Base-by-base conservation (phyloP, 2,329 filamentous ascomycete species). In the Whalleya microplaca region DNA sequence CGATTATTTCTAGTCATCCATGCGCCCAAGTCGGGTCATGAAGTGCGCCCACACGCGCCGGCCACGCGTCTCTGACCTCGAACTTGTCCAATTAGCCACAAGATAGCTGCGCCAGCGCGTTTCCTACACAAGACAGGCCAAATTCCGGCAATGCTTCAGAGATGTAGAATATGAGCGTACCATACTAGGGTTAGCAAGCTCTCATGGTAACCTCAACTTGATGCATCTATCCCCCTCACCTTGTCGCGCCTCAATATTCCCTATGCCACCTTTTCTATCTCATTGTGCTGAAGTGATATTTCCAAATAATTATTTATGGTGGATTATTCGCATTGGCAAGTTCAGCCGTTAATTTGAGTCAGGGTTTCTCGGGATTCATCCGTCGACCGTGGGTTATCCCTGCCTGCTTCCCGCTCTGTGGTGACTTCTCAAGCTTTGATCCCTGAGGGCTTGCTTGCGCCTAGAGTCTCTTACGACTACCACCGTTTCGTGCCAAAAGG, bases 61-160 rank as follows among this genome's bases (percentile, higher is more conserved):
- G 43, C 54, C 56, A 54, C 27, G 52, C 49, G 40, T 52, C 61
- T 58, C 58, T 61, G 51, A 53, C 61, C 63, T 53, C 54, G 61
- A 55, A 56, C 58, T 57, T 41, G 41, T 23, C 52, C 48, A 50
- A 49, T 55, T 41, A 45, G 50, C 60, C 55, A 61, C 58, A 43
- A 49, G 50, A 65, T 69, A 63, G 55, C 59, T 65, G 65, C 64
- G 64, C 58, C 60, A 67, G 66, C 64, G 65, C 54, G n/a, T 51
- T 61, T 58, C 61, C 66, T 59, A 61, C 59, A 59, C 58, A 63
- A 63, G 53, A 54, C 56, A 56, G 43, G 45, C 58, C 50, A 59
- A 52, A 61, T 63, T 68, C 65, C 65, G 60, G 66, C 64, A 67
- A 53, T 50, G 55, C 53, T 58, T 52, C 54, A 53, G 37, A 27